Conservation (phyloP, 1,139 yeast species). For the Zygoascus meyerae region DNA sequence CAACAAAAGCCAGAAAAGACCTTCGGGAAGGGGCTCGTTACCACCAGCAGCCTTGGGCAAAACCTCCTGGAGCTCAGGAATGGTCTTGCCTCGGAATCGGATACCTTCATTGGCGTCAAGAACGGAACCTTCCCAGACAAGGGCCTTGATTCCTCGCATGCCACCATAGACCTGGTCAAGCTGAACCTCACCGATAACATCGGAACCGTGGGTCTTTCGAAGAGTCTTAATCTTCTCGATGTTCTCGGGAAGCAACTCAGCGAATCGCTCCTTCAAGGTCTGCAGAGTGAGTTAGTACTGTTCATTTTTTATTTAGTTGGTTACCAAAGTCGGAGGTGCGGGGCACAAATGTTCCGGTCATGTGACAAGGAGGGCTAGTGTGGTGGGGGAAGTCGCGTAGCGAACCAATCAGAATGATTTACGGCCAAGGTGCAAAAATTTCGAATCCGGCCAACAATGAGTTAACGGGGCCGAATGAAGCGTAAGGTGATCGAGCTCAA, state of each 20-base stretch:
- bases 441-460: too few relatives aligned
- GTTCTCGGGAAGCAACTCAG: slow-evolving; percentile 86
- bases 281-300: slow-evolving; percentile 18
- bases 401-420: too few relatives aligned
- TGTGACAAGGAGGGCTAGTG: too few relatives aligned
- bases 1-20: slow-evolving; percentile 55
- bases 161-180: slow-evolving; percentile 99
- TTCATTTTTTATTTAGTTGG: not conserved
- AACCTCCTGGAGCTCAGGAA: slow-evolving; percentile 88
- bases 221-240: slow-evolving; percentile 87
- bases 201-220: slow-evolving; percentile 82
- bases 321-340: not conserved
- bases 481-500: too few relatives aligned
- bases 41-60: slow-evolving; percentile 94
- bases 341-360: too few relatives aligned
- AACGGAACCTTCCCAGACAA: slow-evolving; percentile 99
- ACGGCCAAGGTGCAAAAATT: too few relatives aligned
- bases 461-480: too few relatives aligned
- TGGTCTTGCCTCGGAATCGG: slow-evolving; percentile 96
- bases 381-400: too few relatives aligned
- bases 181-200: slow-evolving; percentile 86
- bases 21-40: slow-evolving; percentile 55
- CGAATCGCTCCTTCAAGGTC: slow-evolving; percentile 89
- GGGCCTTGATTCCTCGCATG: slow-evolving; percentile 97
- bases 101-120: slow-evolving; percentile 97